Base-by-base conservation (phyloP, 129 eudicot species). In the Cynara cardunculus region DNA sequence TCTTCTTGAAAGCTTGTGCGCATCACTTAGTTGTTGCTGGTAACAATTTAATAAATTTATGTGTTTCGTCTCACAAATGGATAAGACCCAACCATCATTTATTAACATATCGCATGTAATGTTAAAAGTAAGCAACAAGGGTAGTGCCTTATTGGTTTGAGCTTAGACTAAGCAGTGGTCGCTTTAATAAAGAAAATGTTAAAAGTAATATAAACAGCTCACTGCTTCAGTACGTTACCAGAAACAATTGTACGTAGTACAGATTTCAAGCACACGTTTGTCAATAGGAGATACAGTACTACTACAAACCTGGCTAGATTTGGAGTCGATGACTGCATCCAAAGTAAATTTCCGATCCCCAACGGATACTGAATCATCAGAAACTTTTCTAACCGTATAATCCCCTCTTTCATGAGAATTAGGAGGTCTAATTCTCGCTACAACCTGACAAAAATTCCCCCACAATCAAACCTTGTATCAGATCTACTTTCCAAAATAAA, bases 341-440 rank as follows among this genome's bases (percentile, higher is more conserved):
- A 96, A 89, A 10, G 78, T 73, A 65, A 90, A 91, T 27, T 73
- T 88, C 68, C 95, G 82, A 28, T 87, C 96, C 18, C 90, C 93
- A 39, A 91, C 91, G 1, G 81, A 41, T 9, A 96, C 56, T 5
- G 89, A 87, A 85, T 90, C 83, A 4, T 89, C 90, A 3, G 97
- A 84, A 73, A 89, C 90, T 81, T 91, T 93, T 39, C 78, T 88
- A 18, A 93, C 94, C 25, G 84, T 72, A 31, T 83, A 83, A 83
- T 84, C 93, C 7, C 91, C 88, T 27, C 78, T 85, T 69, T 86
- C 87, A 46, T 74, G 85, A 80, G 75, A 89, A 69, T 87, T 85
- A 66, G 84, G 87, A 78, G 98, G 95, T 79, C 93, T 89, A 49
- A 96, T 92, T 76, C 98, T 93, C 82, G 86, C 97, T 16, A 90